Evolutionary conservation across 805 yeast species (phyloP).

Genomic region (Wickerhamiella sorbophila): DNA sequence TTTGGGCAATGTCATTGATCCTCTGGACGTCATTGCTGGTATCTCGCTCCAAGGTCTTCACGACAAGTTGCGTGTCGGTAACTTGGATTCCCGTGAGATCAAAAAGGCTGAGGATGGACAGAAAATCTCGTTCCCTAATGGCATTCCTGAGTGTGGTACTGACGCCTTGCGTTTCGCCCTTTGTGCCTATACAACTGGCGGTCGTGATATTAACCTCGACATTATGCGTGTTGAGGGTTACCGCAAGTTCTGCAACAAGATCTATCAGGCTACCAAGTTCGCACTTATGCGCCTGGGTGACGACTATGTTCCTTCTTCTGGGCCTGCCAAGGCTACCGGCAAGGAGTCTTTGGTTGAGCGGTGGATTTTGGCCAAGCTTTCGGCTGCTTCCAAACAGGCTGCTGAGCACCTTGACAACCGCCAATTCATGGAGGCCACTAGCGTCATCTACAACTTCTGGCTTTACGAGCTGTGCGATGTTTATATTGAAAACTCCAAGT

Average conservation of each 20-base stretch:
- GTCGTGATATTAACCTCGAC: constrained; percentile 93
- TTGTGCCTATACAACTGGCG: constrained; percentile 98
- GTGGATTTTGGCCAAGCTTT: constrained; percentile 86
- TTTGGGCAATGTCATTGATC: constrained; percentile 92
- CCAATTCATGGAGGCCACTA: constrained; percentile 80
- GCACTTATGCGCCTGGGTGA: constrained; percentile 86
- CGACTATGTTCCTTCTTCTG: constrained; percentile 68
- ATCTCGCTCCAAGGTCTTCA: constrained; percentile 67
- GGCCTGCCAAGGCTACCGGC: constrained; percentile 38
- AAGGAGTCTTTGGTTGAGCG: constrained; percentile 84
- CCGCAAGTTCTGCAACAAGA: constrained; percentile 98
- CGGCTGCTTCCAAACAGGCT: constrained; percentile 50
- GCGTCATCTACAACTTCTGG: constrained; percentile 88
- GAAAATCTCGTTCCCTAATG: constrained; percentile 78
- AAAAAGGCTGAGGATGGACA: constrained; percentile 83
- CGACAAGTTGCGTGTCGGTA: constrained; percentile 62
- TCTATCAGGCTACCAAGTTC: constrained; percentile 96
- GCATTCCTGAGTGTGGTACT: constrained; percentile 98
- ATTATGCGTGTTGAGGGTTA: constrained; percentile 95
- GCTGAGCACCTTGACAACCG: constrained; percentile 61
- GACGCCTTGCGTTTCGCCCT: constrained; percentile 96
- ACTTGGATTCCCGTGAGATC: constrained; percentile 78
- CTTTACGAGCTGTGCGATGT: constrained; percentile 88
- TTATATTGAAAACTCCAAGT: constrained; percentile 94
- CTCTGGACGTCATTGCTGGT: constrained; percentile 86